Evolutionary conservation across 768 basidiomycete species (phyloP).

Genomic region (Collybiopsis luxurians): DNA sequence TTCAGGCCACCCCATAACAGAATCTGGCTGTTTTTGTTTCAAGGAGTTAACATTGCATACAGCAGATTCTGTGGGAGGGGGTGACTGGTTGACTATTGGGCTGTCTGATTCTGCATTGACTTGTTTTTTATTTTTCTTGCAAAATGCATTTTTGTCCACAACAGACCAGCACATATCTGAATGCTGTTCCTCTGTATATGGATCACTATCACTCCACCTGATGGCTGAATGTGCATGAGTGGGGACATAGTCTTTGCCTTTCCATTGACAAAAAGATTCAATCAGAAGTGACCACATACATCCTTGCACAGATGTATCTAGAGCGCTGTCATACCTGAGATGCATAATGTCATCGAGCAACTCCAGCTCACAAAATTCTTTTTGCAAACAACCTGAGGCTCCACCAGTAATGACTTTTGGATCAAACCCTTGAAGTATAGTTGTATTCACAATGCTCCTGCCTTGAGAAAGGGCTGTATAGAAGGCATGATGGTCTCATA

Average conservation of each 20-base stretch:
- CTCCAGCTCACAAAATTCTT: conserved; percentile 33
- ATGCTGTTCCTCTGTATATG: neutral
- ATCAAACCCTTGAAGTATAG: conserved; percentile 10
- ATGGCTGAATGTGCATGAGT: neutral
- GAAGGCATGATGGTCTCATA: conserved; percentile 1
- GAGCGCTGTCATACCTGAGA: conserved; percentile 17
- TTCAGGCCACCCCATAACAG: too few species aligned
- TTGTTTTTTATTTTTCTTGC: too few species aligned
- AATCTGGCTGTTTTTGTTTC: too few species aligned
- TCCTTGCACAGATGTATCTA: conserved; percentile 12
- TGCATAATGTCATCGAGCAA: conserved; percentile 31
- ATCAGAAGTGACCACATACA: conserved; percentile 3
- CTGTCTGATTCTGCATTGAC: too few species aligned
- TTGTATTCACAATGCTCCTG: neutral
- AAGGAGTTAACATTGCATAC: too few species aligned
- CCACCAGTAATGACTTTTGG: neutral
- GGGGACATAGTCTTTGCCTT: neutral
- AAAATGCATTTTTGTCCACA: too few species aligned
- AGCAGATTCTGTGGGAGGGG: too few species aligned
- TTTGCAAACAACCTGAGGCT: conserved; percentile 18
- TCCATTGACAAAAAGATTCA: neutral
- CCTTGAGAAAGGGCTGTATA: conserved; percentile 13
- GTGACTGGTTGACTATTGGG: too few species aligned
- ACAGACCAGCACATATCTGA: too few species aligned
- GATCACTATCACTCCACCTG: neutral